Evolutionary conservation across 2,329 filamentous ascomycete species (phyloP), one percentile per base, ranked within the genome.

Genomic region (Scedosporium dehoogii): DNA sequence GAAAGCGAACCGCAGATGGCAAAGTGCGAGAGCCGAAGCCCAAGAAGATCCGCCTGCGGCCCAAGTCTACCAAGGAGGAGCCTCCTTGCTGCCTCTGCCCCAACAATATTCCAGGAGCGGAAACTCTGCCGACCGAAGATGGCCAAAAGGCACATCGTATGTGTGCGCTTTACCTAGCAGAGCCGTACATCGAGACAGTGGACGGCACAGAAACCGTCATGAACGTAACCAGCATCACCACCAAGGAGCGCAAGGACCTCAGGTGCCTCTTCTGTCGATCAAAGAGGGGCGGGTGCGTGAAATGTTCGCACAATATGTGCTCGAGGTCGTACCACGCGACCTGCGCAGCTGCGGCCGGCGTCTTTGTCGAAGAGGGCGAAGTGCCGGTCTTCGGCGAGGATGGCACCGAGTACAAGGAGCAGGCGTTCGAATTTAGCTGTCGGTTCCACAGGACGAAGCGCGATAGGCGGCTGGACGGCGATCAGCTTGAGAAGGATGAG

Each of bases 231-330:
- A 85, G 85, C 64, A 92, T 97, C 67, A 87, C 90, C 71, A 87
- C 90, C 71, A 93, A 94, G 73, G 91, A 90, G 62, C 89, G 93
- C 21, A 78, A 96, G 67, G 92, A 96, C 27, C 86, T 97, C 67
- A 96, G 96, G 74, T 99, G 94, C 73, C 86, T 96, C 65, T 96
- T 91, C 76, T 99, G 94, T 72, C 90, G 92, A 41, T 96, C 92
- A 38, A 96, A 94, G 74, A 90, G 89, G 63, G 94, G 94, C n/a
- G 91, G 91, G 16, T 97, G 93, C 75, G 96, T 99, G 76, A 93
- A 97, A 73, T 99, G 94, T 75, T 96, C 91, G 1, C 88, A 91
- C 68, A 93, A 92, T 78, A 97, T 96, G 73, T 99, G 94, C 70
- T 89, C 91, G 3, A 83, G 94, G 66, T 89, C 93, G 7, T 99